These are phyloP conservation scores for Exophiala bonariae DNA, from an alignment of 2,329 filamentous ascomycete species.

Conservation along the genomic window DNA sequence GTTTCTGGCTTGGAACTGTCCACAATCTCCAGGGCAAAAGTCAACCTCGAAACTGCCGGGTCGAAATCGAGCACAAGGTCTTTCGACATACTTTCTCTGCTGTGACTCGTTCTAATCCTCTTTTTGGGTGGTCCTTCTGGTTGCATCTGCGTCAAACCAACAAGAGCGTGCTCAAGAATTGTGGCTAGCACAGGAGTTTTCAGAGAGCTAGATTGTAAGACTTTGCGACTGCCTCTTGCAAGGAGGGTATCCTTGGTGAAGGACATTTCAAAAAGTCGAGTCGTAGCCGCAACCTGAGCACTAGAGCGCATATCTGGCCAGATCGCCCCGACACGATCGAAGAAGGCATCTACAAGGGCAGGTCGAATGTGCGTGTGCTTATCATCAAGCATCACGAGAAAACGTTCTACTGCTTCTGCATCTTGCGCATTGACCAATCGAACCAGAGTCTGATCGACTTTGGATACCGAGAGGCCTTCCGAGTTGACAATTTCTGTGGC, in stretches of 20 bases:
- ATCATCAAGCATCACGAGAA: slow-evolving; percentile 53
- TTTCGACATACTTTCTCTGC: slow-evolving; percentile 51
- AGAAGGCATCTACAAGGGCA: slow-evolving; percentile 64
- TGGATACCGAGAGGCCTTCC: slow-evolving; percentile 49
- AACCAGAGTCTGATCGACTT: slow-evolving; percentile 56
- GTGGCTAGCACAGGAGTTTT: slow-evolving; percentile 55
- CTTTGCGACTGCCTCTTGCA: slow-evolving; percentile 19
- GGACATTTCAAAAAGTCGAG: slow-evolving; percentile 43
- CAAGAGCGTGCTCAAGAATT: slow-evolving; percentile 72
- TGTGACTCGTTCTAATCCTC: slow-evolving; percentile 74
- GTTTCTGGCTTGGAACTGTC: slow-evolving; percentile 75
- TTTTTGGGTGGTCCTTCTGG: slow-evolving; percentile 74
- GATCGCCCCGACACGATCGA: slow-evolving; percentile 67
- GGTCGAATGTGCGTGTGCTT: slow-evolving; percentile 41
- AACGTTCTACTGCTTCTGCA: slow-evolving; percentile 55
- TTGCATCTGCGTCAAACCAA: slow-evolving; percentile 66
- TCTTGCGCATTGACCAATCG: slow-evolving; percentile 57
- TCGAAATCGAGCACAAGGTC: slow-evolving; percentile 15
- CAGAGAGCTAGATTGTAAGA: slow-evolving; percentile 20
- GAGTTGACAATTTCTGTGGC: slow-evolving; percentile 50
- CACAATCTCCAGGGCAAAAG: slow-evolving; percentile 83
- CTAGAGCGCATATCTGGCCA: slow-evolving; percentile 58
- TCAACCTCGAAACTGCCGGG: slow-evolving; percentile 39
- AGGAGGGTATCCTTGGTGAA: slow-evolving; percentile 33
- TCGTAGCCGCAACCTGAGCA: slow-evolving; percentile 36